These are phyloP conservation scores for Macadamia integrifolia DNA, from an alignment of 164 flowering plant species.

Conservation along the genomic window DNA sequence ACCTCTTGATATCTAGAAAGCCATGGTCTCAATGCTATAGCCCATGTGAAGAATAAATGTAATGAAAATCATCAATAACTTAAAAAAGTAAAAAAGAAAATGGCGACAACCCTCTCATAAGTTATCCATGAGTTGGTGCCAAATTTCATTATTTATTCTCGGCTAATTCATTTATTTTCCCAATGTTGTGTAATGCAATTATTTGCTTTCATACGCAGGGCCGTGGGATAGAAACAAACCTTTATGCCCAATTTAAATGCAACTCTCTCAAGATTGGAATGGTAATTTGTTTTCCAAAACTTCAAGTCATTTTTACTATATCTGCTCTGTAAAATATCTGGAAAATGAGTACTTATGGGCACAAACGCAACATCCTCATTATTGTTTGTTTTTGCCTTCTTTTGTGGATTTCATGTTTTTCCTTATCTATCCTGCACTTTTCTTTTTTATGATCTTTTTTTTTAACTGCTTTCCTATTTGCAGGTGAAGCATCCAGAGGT, in stretches of 20 bases:
- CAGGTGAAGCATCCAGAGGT: conserved; percentile 98
- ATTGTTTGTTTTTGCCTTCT: background rate
- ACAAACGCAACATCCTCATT: too few species aligned
- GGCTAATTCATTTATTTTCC: background rate
- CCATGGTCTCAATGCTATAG: too few species aligned
- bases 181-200: background rate
- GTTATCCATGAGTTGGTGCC: too few species aligned
- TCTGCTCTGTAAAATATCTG: too few species aligned
- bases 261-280: conserved; percentile 96
- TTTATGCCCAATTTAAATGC: conserved; percentile 88
- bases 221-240: conserved; percentile 97
- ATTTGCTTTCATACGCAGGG: conserved; percentile 44
- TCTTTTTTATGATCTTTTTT: background rate
- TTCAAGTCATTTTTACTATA: too few species aligned
- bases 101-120: too few species aligned
- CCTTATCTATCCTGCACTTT: background rate
- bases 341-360: too few species aligned
- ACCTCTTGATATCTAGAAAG: too few species aligned
- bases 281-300: conserved; percentile 35
- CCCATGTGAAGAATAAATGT: too few species aligned
- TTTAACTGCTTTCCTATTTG: background rate
- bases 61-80: too few species aligned
- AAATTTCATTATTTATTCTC: too few species aligned
- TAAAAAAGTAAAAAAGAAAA: too few species aligned
- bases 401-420: background rate